These are phyloP conservation scores for Lactarius akahatsu DNA, from an alignment of 768 basidiomycete genomes.

Conservation along the genomic window DNA sequence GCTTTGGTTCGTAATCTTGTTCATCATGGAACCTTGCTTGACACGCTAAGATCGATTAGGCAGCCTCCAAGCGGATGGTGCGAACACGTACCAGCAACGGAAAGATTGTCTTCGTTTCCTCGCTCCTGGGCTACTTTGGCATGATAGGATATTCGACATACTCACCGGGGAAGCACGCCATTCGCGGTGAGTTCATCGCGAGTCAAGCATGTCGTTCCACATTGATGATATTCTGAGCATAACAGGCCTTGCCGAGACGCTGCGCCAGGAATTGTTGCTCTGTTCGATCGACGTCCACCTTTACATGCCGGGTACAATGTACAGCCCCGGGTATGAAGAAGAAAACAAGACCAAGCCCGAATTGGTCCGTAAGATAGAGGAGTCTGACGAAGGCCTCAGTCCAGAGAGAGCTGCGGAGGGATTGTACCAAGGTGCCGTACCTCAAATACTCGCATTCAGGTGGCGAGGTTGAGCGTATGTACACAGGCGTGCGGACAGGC, in stretches of 20 bases:
- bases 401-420: conserved; percentile 61
- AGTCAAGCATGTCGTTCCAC: neutral
- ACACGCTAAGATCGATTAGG: conserved; percentile 40
- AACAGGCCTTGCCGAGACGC: conserved; percentile 76
- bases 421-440: conserved; percentile 55
- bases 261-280: conserved; percentile 75
- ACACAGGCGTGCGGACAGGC: conserved; percentile 62
- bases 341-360: conserved; percentile 78
- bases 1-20: conserved; percentile 42
- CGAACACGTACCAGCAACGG: conserved; percentile 48
- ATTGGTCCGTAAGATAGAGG: conserved; percentile 75
- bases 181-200: conserved; percentile 58
- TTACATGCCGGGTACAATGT: conserved; percentile 82
- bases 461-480: neutral
- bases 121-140: conserved; percentile 70
- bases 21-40: neutral
- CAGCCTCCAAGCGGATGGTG: conserved; percentile 66
- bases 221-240: neutral
- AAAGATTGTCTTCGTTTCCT: conserved; percentile 76
- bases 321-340: conserved; percentile 68
- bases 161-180: conserved; percentile 80
- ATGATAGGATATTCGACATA: conserved; percentile 80
- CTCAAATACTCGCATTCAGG: neutral
- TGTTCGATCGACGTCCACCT: conserved; percentile 79
- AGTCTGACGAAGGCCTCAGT: conserved; percentile 59